Evolutionary conservation across 495 filamentous ascomycete species (phyloP), one percentile per base, ranked within the genome.

Genomic region (Articulospora tetracladia): DNA sequence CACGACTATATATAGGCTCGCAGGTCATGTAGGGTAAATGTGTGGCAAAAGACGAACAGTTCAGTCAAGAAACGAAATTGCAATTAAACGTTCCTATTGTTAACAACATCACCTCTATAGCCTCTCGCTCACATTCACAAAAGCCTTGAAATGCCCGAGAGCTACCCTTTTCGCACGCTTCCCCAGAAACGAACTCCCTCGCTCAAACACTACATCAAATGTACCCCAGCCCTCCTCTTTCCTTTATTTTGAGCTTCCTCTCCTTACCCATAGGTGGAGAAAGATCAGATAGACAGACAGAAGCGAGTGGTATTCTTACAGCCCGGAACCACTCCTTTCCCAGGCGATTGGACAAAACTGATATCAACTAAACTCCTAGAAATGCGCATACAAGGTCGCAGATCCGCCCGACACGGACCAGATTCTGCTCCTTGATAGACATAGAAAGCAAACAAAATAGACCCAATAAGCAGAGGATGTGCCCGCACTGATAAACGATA

Each of bases 41-140:
- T 13, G 13, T 32, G 4, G 30, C 30, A 32, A 13, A 6, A 32
- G 30, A 13, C 4, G 6, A 32, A 32, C 30, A 6, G 30, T 4
- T 44, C 39, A 44, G 19, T 57, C 44, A 30, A 53, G 54, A 62
- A 57, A 58, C 24, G 55, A 62, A 58, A 62, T 56, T 19, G 53
- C 23, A 10, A 62, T 62, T 62, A 62, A 62, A 62, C 54, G 46
- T 58, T 53, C 47, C 44, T 53, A 52, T 57, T 11, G 53, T 19
- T 58, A 52, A 36, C 25, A 26, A 17, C 23, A 19, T 32, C 28
- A 4, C 25, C 57, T 46, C 48, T n/a, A n/a, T 46, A 44, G 17
- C 39, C 39, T 8, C 39, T 32, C 22, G 24, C 23, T 20, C 26
- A 15, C 27, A 32, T 53, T 12, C 25, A 23, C 26, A 32, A 39